These are phyloP conservation scores for Paramarasmius palmivorus DNA, from an alignment of 1,284 basidiomycete species.

Conservation along the genomic window DNA sequence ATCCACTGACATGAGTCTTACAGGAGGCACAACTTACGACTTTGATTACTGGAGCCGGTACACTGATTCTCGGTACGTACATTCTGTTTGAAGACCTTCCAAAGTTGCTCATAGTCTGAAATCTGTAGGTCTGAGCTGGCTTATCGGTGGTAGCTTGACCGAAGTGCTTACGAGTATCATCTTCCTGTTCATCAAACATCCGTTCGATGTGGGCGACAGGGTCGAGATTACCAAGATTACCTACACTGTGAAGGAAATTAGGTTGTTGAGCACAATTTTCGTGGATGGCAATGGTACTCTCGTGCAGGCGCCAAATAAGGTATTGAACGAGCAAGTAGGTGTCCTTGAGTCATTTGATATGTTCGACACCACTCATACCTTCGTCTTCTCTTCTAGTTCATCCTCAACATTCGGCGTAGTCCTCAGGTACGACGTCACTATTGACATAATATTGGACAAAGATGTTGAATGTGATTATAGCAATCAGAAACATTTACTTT, in stretches of 20 bases:
- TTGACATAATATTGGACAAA: not conserved
- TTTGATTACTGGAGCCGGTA: conserved; percentile 80
- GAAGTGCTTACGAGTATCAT: conserved; percentile 79
- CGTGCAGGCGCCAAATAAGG: conserved; percentile 70
- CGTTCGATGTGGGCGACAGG: conserved; percentile 88
- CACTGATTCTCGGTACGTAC: conserved; percentile 70
- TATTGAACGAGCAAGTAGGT: conserved; percentile 67
- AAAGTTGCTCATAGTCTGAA: conserved; percentile 4
- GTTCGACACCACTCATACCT: conserved; percentile 5
- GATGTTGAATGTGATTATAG: conserved; percentile 28
- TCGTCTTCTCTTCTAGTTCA: conserved; percentile 45
- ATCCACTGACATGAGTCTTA: not conserved
- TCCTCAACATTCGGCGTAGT: conserved; percentile 73
- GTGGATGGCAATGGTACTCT: conserved; percentile 58
- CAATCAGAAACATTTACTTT: conserved; percentile 82
- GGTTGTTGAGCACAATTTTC: conserved; percentile 79
- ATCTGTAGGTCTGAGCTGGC: conserved; percentile 75
- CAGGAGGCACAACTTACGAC: conserved; percentile 72
- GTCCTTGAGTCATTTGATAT: not conserved
- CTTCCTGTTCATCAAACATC: conserved; percentile 86
- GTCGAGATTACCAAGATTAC: conserved; percentile 53
- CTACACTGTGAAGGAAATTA: conserved; percentile 88
- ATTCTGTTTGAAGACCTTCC: not conserved
- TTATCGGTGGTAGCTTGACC: conserved; percentile 74
- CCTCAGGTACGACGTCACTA: conserved; percentile 49